Conservation (phyloP, 129 eudicot genomes). For the Saposhnikovia divaricata region DNA sequence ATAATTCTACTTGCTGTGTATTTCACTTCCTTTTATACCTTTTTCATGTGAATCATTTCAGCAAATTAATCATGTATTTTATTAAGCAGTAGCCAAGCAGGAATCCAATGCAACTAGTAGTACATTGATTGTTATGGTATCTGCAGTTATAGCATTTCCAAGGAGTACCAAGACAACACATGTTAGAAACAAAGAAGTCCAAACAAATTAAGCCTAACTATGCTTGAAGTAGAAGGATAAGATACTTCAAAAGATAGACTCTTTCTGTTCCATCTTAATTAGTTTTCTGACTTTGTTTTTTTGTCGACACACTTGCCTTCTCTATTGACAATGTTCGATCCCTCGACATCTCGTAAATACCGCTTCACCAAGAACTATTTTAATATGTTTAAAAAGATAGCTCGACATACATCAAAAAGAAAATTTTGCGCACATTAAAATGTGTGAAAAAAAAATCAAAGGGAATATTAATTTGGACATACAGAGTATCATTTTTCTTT, state of each 20-base stretch:
- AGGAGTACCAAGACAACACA: not conserved
- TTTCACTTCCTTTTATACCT: not conserved
- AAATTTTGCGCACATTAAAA: too few species aligned
- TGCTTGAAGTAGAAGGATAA: constrained; percentile 2
- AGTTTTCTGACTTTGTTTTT: too few species aligned
- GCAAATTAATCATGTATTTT: not conserved
- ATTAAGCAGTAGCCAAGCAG: not conserved
- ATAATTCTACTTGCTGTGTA: constrained; percentile 6
- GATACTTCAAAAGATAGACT: not conserved
- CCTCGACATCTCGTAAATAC: too few species aligned
- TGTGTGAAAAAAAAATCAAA: too few species aligned
- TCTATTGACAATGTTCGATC: too few species aligned
- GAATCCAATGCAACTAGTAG: not conserved
- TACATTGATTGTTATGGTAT: not conserved
- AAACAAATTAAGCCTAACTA: not conserved
- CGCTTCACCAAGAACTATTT: too few species aligned
- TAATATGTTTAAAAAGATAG: too few species aligned
- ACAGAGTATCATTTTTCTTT: not conserved
- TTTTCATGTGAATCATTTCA: not conserved
- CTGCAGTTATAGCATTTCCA: not conserved
- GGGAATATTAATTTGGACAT: too few species aligned
- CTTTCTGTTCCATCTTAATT: too few species aligned
- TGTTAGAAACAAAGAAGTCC: not conserved
- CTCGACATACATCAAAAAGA: too few species aligned
- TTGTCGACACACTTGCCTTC: too few species aligned